phyloP scores from a whole-genome alignment of 805 yeast genomes.

The Torulaspora gathmanii region DNA sequence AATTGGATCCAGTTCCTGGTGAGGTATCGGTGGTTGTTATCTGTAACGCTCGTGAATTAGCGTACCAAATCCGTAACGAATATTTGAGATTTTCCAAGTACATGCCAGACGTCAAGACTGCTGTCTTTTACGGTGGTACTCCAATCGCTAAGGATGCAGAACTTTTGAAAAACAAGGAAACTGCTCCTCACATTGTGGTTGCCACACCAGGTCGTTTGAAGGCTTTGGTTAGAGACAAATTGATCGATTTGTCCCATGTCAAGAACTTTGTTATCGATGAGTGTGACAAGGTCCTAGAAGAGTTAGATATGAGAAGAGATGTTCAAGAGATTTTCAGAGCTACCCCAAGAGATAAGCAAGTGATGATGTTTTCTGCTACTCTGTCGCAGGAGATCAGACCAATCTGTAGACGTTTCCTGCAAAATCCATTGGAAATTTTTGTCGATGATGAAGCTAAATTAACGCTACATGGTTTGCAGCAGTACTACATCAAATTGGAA shows the following conservation, averaged over 20 bases:
- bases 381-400: slow-evolving; percentile 92
- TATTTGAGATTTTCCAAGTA: slow-evolving; percentile 96
- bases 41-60: slow-evolving; percentile 98
- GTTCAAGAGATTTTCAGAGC: slow-evolving; percentile 97
- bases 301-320: slow-evolving; percentile 92
- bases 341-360: slow-evolving; percentile 98
- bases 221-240: slow-evolving; percentile 89
- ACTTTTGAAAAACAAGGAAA: slow-evolving; percentile 82
- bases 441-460: slow-evolving; percentile 97
- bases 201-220: slow-evolving; percentile 98
- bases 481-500: slow-evolving; percentile 82
- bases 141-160: slow-evolving; percentile 82
- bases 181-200: slow-evolving; percentile 93
- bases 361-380: slow-evolving; percentile 98
- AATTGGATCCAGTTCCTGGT: slow-evolving; percentile 95
- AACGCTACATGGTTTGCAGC: slow-evolving; percentile 97
- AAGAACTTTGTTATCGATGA: slow-evolving; percentile 95
- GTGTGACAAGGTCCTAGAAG: slow-evolving; percentile 96
- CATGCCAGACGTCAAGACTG: slow-evolving; percentile 96
- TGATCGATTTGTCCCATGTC: slow-evolving; percentile 77
- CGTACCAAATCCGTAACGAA: slow-evolving; percentile 96
- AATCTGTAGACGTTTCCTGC: slow-evolving; percentile 95
- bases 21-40: slow-evolving; percentile 91
- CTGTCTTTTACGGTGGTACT: slow-evolving; percentile 95
- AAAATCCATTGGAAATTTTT: slow-evolving; percentile 92